phyloP scores from a whole-genome alignment of 164 flowering plant species.

The Tetrastigma voinierianum region DNA sequence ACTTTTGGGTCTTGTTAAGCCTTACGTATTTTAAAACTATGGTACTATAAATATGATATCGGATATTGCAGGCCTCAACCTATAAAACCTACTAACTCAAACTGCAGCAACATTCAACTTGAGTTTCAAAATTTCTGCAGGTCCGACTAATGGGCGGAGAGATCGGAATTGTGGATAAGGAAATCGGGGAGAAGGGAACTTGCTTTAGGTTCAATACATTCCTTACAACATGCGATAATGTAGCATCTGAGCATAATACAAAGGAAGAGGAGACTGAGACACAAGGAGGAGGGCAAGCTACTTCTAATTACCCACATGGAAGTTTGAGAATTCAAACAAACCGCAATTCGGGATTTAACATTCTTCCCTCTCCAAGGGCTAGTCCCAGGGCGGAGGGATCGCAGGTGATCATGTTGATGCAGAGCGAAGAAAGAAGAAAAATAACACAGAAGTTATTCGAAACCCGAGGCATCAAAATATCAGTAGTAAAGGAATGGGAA shows the following conservation, averaged over 20 bases:
- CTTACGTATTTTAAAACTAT: no score
- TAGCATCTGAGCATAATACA: neutral
- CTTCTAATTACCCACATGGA: neutral
- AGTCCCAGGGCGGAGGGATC: conserved; percentile 27
- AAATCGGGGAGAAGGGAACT: conserved; percentile 61
- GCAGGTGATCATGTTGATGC: conserved; percentile 42
- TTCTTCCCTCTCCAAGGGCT: neutral
- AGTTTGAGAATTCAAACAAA: neutral
- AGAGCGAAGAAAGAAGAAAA: conserved; percentile 41
- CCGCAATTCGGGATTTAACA: neutral
- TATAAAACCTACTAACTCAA: no score
- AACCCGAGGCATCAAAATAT: conserved; percentile 44
- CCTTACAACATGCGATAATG: conserved; percentile 10
- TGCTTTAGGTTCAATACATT: conserved; percentile 73
- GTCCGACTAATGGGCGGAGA: conserved; percentile 96
- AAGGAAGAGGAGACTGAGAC: conserved; percentile 6
- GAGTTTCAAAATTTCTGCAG: conserved; percentile 22
- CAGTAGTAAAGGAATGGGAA: conserved; percentile 31
- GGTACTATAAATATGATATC: no score
- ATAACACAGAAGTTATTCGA: conserved; percentile 44
- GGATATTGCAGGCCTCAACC: no score
- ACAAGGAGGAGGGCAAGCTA: conserved; percentile 2
- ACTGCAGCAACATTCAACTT: no score
- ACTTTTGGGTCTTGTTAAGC: no score
- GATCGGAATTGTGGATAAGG: conserved; percentile 62